phyloP scores from a whole-genome alignment of 202 grass and related monocot species.

The Zizania palustris region DNA sequence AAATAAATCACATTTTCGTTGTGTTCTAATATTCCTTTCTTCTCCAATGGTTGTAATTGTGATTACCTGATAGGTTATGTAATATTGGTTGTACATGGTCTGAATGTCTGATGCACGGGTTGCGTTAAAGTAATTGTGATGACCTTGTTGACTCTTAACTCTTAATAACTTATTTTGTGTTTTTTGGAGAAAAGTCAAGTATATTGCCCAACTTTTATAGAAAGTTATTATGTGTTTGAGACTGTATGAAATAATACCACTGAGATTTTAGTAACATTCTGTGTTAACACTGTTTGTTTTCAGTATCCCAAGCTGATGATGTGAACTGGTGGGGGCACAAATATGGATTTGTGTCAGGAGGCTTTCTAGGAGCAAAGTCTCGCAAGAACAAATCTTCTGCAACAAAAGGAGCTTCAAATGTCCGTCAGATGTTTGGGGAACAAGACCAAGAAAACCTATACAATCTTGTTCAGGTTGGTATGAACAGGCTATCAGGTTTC shows the following conservation, averaged over 20 bases:
- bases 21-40: background rate
- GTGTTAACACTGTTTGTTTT: slow-evolving; percentile 19
- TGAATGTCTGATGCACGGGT: background rate
- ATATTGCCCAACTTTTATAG: no score
- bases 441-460: slow-evolving; percentile 99
- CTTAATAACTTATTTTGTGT: no score
- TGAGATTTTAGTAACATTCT: slow-evolving; percentile 29
- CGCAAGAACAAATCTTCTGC: slow-evolving; percentile 55
- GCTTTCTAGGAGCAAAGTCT: slow-evolving; percentile 76
- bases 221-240: background rate
- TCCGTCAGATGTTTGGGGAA: slow-evolving; percentile 78
- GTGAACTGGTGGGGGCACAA: slow-evolving; percentile 95
- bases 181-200: no score
- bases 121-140: background rate
- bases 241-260: background rate
- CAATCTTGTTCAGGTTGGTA: slow-evolving; percentile 93
- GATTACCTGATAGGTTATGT: background rate
- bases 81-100: background rate
- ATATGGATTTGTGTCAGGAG: slow-evolving; percentile 72
- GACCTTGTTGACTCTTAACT: no score
- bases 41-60: background rate
- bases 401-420: slow-evolving; percentile 46
- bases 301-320: slow-evolving; percentile 74
- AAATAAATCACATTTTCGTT: background rate
- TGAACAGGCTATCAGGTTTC: background rate